These are phyloP conservation scores for Xylariaceae sp. DNA, from an alignment of 2,329 filamentous ascomycete species.

Conservation along the genomic window DNA sequence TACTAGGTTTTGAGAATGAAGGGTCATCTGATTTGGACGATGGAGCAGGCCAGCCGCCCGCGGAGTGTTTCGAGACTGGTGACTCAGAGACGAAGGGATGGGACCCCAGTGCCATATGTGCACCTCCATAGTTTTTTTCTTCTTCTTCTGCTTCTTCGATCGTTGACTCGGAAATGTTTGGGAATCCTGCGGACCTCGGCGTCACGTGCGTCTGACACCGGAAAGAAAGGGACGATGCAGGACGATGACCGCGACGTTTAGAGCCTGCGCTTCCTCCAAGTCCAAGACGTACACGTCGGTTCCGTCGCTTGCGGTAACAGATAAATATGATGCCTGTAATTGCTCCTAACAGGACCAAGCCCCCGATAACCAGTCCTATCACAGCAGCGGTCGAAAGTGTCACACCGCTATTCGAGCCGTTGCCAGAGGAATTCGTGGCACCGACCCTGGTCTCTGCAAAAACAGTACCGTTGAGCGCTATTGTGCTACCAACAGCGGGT, in stretches of 20 bases:
- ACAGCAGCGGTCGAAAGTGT: conserved; percentile 38
- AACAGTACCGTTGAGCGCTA: conserved; percentile 44
- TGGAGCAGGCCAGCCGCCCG: conserved; percentile 1
- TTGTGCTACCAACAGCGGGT: conserved; percentile 33
- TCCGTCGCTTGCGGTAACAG: conserved; percentile 43
- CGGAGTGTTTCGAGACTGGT: conserved; percentile 4
- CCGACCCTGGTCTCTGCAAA: conserved; percentile 37
- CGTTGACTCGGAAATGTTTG: conserved; percentile 14
- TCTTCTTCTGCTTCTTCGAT: conserved; percentile 33
- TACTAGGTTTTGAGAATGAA: conserved; percentile 12
- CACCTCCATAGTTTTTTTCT: conserved; percentile 22
- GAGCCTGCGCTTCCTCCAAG: conserved; percentile 22
- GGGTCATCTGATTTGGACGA: conserved; percentile 1
- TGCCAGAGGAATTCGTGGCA: conserved; percentile 32
- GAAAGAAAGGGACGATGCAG: conserved; percentile 48
- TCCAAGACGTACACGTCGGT: conserved; percentile 30
- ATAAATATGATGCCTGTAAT: conserved; percentile 40
- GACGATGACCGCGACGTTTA: conserved; percentile 29
- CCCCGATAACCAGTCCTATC: conserved; percentile 41
- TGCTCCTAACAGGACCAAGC: conserved; percentile 35
- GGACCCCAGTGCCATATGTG: conserved; percentile 18
- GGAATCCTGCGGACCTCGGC: conserved; percentile 36
- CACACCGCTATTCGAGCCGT: conserved; percentile 12
- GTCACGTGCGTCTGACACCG: conserved; percentile 46
- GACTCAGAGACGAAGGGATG: conserved; percentile 20